Percentiles rank a stretch among this genome's conserved stretches.
Evolutionary conservation across 192 early-diverging fungal genomes (phyloP).

Genomic region (Coemansia sp.): DNA sequence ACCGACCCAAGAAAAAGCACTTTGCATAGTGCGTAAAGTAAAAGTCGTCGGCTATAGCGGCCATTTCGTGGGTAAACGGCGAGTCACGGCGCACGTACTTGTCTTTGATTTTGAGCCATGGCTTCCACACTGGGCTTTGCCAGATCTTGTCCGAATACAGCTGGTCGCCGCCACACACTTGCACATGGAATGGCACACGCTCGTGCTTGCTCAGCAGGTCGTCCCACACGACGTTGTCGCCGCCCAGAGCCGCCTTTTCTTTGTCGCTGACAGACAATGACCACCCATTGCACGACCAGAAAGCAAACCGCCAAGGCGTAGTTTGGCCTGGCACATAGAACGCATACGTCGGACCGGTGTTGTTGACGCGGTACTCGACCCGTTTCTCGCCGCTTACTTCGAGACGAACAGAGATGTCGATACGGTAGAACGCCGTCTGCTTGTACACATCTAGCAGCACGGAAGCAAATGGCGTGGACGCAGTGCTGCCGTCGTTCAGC

Average conservation of each 20-base stretch:
- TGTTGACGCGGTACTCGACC: constrained; percentile 50
- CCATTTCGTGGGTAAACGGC: constrained; percentile 62
- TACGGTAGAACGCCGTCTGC: constrained; percentile 65
- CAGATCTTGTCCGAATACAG: constrained; percentile 66
- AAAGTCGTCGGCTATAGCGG: constrained; percentile 57
- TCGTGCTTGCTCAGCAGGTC: constrained; percentile 64
- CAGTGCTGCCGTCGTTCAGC: constrained; percentile 35
- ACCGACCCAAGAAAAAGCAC: constrained; percentile 60
- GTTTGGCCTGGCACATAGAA: constrained; percentile 55
- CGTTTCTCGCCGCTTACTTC: constrained; percentile 38
- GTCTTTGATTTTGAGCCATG: constrained; percentile 58
- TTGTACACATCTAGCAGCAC: constrained; percentile 59
- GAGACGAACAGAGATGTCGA: constrained; percentile 57
- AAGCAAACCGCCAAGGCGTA: constrained; percentile 65
- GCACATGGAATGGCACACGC: constrained; percentile 63
- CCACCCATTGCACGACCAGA: constrained; percentile 74
- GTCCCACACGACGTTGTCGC: constrained; percentile 65
- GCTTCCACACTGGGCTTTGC: constrained; percentile 58
- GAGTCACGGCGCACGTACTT: constrained; percentile 52
- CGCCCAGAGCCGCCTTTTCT: constrained; percentile 42
- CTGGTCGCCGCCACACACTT: constrained; percentile 76
- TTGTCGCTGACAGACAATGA: constrained; percentile 55
- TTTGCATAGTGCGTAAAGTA: constrained; percentile 69
- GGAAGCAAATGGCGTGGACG: constrained; percentile 28
- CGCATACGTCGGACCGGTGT: constrained; percentile 47